phyloP scores from a whole-genome alignment of 2,329 filamentous ascomycete species.

The Ceratocystis alfenasii region DNA sequence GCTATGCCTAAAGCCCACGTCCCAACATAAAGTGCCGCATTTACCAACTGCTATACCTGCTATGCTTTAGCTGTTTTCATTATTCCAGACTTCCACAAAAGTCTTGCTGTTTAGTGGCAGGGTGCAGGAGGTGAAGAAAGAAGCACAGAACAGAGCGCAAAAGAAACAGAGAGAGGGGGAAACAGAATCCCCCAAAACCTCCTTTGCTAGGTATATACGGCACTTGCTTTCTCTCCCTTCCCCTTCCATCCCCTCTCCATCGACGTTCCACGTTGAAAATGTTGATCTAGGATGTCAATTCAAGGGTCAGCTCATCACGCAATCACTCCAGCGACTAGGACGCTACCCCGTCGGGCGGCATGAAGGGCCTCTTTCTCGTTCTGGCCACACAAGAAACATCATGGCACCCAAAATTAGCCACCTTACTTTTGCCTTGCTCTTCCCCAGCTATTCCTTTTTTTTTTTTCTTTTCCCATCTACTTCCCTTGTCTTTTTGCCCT shows the following conservation, averaged over 20 bases:
- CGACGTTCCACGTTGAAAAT: background rate
- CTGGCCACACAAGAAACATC: background rate
- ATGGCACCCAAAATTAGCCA: background rate
- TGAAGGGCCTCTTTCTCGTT: background rate
- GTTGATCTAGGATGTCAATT: background rate
- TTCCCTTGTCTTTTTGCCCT: background rate
- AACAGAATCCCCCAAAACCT: background rate
- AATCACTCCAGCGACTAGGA: background rate
- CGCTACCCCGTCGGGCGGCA: background rate
- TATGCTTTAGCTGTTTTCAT: background rate
- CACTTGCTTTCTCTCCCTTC: background rate
- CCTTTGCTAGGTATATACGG: background rate
- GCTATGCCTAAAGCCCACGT: background rate
- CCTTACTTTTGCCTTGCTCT: background rate
- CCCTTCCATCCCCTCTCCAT: background rate
- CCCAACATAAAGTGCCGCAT: background rate
- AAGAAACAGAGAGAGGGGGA: background rate
- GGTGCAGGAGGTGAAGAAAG: background rate
- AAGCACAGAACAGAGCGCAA: no score
- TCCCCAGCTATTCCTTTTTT: background rate
- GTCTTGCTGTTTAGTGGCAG: background rate
- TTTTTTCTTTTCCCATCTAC: no score
- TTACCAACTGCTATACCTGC: background rate
- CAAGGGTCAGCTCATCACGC: background rate
- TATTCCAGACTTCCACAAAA: background rate